These are phyloP conservation scores for Colletotrichum brevisporum DNA, from an alignment of 2,329 filamentous ascomycete species.

Conservation along the genomic window DNA sequence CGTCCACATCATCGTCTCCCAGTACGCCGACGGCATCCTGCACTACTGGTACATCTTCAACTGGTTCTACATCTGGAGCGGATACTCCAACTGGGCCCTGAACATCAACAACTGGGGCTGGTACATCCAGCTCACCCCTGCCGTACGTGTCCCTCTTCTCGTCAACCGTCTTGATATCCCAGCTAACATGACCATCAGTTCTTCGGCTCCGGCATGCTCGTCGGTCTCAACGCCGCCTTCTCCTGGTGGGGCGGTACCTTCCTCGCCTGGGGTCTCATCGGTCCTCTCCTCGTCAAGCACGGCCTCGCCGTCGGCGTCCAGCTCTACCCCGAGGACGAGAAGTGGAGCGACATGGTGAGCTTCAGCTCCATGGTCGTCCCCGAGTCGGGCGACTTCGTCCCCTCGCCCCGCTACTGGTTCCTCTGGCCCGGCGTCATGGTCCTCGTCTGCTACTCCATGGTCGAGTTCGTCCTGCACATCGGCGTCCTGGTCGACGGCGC, in stretches of 20 bases:
- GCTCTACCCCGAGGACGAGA: conserved; percentile 36
- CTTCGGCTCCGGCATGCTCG: conserved; percentile 58
- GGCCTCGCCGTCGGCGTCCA: conserved; percentile 64
- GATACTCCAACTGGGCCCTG: conserved; percentile 64
- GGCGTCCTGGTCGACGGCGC: conserved; percentile 53
- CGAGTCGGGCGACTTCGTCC: conserved; percentile 45
- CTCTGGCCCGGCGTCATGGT: conserved; percentile 60
- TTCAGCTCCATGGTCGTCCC: conserved; percentile 51
- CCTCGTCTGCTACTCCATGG: conserved; percentile 56
- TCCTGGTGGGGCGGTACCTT: conserved; percentile 72
- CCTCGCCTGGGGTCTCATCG: conserved; percentile 68
- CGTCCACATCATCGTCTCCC: conserved; percentile 66
- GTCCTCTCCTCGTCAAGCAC: conserved; percentile 61
- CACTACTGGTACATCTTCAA: conserved; percentile 70
- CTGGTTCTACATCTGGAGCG: conserved; percentile 68
- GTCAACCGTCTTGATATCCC: background rate
- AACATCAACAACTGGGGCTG: conserved; percentile 73
- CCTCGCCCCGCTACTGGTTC: conserved; percentile 59
- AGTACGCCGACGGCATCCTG: conserved; percentile 72
- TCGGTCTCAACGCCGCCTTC: conserved; percentile 66
- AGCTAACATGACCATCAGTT: background rate
- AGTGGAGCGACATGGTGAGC: conserved; percentile 48
- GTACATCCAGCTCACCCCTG: conserved; percentile 71
- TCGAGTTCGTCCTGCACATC: conserved; percentile 58
- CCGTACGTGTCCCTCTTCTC: conserved; percentile 42